phyloP scores from a whole-genome alignment of 1,284 basidiomycete species.

The Irpex sp. region DNA sequence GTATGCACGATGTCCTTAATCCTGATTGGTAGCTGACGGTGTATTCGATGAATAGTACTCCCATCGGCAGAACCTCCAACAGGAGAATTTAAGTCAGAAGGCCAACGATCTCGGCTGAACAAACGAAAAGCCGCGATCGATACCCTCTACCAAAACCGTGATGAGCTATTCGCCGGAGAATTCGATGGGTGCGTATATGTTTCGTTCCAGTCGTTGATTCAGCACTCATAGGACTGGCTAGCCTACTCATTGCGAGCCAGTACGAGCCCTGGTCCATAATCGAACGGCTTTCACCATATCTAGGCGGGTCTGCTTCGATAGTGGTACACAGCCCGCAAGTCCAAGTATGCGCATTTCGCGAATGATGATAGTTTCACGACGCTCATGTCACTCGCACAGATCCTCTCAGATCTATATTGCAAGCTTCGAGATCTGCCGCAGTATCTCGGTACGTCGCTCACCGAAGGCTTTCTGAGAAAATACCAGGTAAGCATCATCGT shows the following conservation, averaged over 20 bases:
- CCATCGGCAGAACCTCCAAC: conserved; percentile 53
- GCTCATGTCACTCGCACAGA: conserved; percentile 27
- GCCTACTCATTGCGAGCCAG: conserved; percentile 79
- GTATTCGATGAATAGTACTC: conserved; percentile 36
- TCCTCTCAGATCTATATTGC: conserved; percentile 76
- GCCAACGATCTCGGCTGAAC: conserved; percentile 63
- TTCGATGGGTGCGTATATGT: conserved; percentile 71
- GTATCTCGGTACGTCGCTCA: conserved; percentile 79
- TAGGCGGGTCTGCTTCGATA: conserved; percentile 84
- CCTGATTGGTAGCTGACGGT: neutral
- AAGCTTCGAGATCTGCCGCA: conserved; percentile 64
- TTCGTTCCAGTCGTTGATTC: neutral
- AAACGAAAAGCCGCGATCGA: conserved; percentile 69
- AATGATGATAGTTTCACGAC: neutral
- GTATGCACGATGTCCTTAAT: conserved; percentile 32
- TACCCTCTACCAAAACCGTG: conserved; percentile 58
- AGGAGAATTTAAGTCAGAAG: conserved; percentile 57
- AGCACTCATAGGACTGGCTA: conserved; percentile 26
- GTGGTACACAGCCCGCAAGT: conserved; percentile 84
- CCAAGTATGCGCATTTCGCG: conserved; percentile 45
- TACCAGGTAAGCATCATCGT: conserved; percentile 63
- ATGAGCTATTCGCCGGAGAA: conserved; percentile 83
- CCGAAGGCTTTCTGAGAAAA: conserved; percentile 86
- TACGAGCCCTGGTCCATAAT: conserved; percentile 88
- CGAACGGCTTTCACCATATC: conserved; percentile 68